These are phyloP conservation scores for Tephrocybe sp. DNA, from an alignment of 768 basidiomycete species.

Conservation along the genomic window DNA sequence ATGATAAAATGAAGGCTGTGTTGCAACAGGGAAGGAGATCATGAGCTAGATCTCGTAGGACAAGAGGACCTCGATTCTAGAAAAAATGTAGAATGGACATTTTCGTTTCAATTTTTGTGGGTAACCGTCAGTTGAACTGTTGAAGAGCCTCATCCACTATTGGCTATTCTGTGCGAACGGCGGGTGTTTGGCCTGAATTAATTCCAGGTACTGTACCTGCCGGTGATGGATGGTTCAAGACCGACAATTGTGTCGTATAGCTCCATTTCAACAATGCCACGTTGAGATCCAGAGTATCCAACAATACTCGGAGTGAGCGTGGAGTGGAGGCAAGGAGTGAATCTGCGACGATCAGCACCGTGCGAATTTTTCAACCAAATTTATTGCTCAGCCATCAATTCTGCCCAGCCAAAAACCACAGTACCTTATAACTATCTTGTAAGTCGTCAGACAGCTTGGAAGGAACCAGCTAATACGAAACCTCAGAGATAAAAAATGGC, in stretches of 20 bases:
- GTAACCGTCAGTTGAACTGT: too few species aligned
- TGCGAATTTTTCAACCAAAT: not conserved
- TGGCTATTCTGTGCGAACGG: too few species aligned
- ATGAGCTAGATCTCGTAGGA: too few species aligned
- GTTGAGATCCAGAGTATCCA: not conserved
- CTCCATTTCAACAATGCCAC: not conserved
- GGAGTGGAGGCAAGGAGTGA: not conserved
- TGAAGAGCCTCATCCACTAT: too few species aligned
- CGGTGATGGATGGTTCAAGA: too few species aligned
- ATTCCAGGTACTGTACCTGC: too few species aligned
- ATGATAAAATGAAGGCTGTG: not conserved
- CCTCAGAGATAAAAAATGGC: conserved; percentile 6
- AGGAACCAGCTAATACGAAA: not conserved
- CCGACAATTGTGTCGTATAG: not conserved
- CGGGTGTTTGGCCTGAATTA: too few species aligned
- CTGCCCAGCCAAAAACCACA: too few species aligned
- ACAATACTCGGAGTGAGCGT: not conserved
- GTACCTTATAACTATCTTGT: too few species aligned
- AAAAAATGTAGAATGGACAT: too few species aligned
- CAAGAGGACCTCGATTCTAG: too few species aligned
- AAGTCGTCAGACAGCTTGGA: not conserved
- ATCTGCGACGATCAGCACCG: not conserved
- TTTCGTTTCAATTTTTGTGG: too few species aligned
- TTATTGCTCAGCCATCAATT: not conserved
- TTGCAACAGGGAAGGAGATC: not conserved